Evolutionary conservation across 164 flowering plant species (phyloP).

Genomic region (Vitis rotundifolia): DNA sequence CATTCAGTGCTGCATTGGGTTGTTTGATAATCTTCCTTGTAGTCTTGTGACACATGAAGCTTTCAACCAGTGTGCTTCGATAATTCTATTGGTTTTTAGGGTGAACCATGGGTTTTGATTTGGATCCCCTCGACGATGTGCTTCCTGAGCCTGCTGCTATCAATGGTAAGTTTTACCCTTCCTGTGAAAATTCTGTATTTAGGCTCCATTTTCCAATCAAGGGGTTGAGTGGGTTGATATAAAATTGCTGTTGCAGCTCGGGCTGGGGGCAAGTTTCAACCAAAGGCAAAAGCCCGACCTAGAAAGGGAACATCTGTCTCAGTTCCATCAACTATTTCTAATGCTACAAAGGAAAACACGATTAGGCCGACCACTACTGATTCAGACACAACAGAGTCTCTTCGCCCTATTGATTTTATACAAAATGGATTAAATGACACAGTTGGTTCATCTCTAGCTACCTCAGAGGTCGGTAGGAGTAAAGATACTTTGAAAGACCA

Average conservation of each 20-base stretch:
- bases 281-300: constrained; percentile 25
- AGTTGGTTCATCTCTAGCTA: constrained; percentile 6
- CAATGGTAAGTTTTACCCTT: constrained; percentile 21
- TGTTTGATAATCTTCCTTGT: no score
- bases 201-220: no score
- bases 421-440: neutral
- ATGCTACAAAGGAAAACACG: constrained; percentile 13
- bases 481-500: constrained; percentile 1
- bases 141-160: constrained; percentile 15
- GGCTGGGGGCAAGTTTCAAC: constrained; percentile 32
- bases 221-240: neutral
- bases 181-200: no score
- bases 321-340: neutral
- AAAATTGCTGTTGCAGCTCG: constrained; percentile 24
- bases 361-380: neutral
- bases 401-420: constrained; percentile 7
- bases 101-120: constrained; percentile 10
- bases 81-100: no score
- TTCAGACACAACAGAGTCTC: neutral
- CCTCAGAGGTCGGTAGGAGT: constrained; percentile 7
- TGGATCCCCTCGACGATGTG: constrained; percentile 32
- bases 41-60: no score
- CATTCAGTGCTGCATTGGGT: no score
- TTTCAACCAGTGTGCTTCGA: no score
- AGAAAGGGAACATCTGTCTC: constrained; percentile 5